Conservation (phyloP, 768 basidiomycete species). For the Termitomyces sp. region DNA sequence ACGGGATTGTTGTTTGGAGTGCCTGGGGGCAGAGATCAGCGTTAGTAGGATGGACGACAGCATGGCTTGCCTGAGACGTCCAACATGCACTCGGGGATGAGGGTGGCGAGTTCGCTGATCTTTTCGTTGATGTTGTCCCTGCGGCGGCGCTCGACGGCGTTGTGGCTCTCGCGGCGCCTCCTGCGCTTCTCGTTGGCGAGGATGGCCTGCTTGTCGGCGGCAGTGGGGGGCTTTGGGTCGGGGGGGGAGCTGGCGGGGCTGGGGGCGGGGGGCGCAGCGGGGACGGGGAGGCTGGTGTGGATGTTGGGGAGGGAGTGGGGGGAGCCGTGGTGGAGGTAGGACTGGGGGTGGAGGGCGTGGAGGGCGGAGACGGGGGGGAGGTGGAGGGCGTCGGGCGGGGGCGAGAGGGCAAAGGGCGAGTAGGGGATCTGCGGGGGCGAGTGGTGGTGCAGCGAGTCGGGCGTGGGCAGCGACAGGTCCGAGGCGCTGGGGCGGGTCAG, state of each 20-base stretch:
- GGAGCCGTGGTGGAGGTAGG: constrained; percentile 8
- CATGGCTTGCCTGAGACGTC: constrained; percentile 34
- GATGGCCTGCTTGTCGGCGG: constrained; percentile 47
- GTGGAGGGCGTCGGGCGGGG: constrained; percentile 20
- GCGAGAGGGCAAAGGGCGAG: constrained; percentile 27
- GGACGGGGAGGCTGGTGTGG: constrained; percentile 15
- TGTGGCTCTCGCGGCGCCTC: constrained; percentile 81
- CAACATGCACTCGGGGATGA: constrained; percentile 85
- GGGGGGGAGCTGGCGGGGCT: background rate
- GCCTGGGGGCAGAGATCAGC: background rate
- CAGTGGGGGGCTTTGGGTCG: constrained; percentile 5
- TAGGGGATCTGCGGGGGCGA: constrained; percentile 27
- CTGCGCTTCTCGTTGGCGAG: constrained; percentile 82
- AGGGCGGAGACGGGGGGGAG: constrained; percentile 22
- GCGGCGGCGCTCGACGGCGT: constrained; percentile 85
- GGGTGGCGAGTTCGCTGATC: constrained; percentile 83
- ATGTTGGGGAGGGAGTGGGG: constrained; percentile 16
- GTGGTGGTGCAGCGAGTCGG: constrained; percentile 30
- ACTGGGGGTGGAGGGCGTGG: constrained; percentile 13
- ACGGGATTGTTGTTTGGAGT: background rate
- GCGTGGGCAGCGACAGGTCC: constrained; percentile 42
- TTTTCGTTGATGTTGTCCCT: constrained; percentile 96
- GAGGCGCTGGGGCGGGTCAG: constrained; percentile 8
- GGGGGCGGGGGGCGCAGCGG: constrained; percentile 7
- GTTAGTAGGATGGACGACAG: too few species aligned